phyloP scores from a whole-genome alignment of 495 filamentous ascomycete species.

The Daldinia vernicosa region DNA sequence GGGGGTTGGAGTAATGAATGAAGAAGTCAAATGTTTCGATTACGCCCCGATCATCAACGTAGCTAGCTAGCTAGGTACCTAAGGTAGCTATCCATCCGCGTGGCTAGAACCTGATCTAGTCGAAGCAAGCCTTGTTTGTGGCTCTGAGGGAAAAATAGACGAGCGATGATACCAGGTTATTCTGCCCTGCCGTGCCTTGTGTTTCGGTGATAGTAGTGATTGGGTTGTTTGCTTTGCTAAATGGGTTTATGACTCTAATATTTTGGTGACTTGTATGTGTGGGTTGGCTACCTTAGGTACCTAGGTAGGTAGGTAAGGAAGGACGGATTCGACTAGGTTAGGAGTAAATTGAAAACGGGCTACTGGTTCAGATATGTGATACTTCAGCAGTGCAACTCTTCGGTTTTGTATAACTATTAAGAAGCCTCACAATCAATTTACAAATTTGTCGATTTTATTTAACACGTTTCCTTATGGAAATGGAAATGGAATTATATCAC shows the following conservation, averaged over 20 bases:
- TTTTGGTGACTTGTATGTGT: too few relatives aligned
- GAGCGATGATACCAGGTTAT: constrained; percentile 32
- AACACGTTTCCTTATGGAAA: too few relatives aligned
- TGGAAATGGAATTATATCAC: too few relatives aligned
- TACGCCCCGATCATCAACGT: constrained; percentile 19
- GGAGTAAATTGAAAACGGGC: not conserved
- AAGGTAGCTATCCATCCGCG: constrained; percentile 16
- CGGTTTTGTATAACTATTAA: not conserved
- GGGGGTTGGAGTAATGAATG: constrained; percentile 37
- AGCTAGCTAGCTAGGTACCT: not conserved
- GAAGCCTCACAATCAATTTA: too few relatives aligned
- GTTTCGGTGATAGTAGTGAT: not conserved
- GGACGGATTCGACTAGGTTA: not conserved
- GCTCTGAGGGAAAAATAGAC: constrained; percentile 23
- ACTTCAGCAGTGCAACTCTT: not conserved
- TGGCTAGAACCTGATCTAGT: constrained; percentile 24
- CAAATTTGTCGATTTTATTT: too few relatives aligned
- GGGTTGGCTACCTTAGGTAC: not conserved
- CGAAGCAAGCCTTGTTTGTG: constrained; percentile 14
- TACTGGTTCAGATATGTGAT: not conserved
- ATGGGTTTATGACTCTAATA: not conserved
- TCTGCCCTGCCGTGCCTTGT: not conserved
- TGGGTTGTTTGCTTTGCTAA: not conserved
- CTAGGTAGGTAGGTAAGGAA: too few relatives aligned
- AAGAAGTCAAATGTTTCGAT: constrained; percentile 20